phyloP scores from a whole-genome alignment of 1,284 basidiomycete genomes.

The Cryptococcus sp. region DNA sequence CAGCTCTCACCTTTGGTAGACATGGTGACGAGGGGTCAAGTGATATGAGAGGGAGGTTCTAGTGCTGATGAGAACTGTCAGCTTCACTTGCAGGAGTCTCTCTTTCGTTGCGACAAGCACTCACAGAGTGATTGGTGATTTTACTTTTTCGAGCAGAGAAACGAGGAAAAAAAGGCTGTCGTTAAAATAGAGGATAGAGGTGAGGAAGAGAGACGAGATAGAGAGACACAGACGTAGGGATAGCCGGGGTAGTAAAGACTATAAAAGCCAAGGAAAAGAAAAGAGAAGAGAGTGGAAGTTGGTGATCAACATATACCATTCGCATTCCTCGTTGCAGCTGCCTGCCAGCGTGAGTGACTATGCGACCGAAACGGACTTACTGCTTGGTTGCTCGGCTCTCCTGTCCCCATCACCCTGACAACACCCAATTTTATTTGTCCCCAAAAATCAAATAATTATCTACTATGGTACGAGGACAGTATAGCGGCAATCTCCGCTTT shows the following conservation, averaged over 20 bases:
- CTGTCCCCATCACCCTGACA: too few species aligned
- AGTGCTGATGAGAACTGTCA: not conserved
- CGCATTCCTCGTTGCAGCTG: too few species aligned
- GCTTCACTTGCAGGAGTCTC: too few species aligned
- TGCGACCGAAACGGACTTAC: too few species aligned
- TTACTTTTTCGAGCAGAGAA: not conserved
- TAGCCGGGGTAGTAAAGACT: conserved; percentile 11
- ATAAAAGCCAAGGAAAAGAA: conserved; percentile 16
- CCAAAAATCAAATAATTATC: not conserved
- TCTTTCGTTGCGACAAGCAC: too few species aligned
- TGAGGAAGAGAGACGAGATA: not conserved
- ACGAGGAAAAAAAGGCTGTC: not conserved
- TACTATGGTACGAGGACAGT: not conserved
- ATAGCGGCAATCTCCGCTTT: conserved; percentile 3
- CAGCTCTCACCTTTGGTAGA: conserved; percentile 52
- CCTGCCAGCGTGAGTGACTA: too few species aligned
- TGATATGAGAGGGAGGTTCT: conserved; percentile 7
- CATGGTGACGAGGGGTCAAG: conserved; percentile 36
- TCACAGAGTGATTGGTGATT: too few species aligned
- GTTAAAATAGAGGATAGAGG: not conserved
- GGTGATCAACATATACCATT: not conserved
- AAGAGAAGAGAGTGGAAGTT: not conserved
- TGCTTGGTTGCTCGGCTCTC: too few species aligned
- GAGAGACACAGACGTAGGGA: not conserved
- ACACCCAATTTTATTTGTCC: not conserved